Evolutionary conservation across 2,329 filamentous ascomycete species (phyloP).

Genomic region (Cercospora sp.): DNA sequence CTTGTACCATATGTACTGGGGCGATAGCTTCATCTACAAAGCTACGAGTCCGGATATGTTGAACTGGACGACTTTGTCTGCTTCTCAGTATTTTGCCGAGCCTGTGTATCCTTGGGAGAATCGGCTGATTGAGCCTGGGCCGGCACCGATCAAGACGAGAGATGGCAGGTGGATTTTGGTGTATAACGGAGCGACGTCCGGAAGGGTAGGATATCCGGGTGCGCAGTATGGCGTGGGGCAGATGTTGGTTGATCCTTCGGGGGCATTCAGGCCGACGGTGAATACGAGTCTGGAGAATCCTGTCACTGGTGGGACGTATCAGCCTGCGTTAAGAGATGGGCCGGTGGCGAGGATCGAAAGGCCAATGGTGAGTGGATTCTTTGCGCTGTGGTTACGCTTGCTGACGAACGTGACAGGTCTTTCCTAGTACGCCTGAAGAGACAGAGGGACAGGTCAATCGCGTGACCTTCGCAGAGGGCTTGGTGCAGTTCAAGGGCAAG

Average conservation of each 20-base stretch:
- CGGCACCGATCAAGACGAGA: conserved; percentile 39
- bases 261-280: conserved; percentile 19
- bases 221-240: conserved; percentile 39
- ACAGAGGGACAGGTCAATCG: conserved; percentile 37
- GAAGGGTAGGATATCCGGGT: conserved; percentile 32
- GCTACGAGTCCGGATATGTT: conserved; percentile 37
- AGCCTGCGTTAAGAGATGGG: conserved; percentile 28
- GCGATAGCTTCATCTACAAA: conserved; percentile 38
- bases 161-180: conserved; percentile 39
- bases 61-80: conserved; percentile 34
- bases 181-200: conserved; percentile 37
- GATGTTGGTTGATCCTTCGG: conserved; percentile 38
- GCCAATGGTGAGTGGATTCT: conserved; percentile 24
- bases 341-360: conserved; percentile 38
- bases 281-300: conserved; percentile 22
- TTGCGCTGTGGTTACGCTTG: not conserved
- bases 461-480: conserved; percentile 39
- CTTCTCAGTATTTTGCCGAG: conserved; percentile 29
- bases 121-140: conserved; percentile 38
- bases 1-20: conserved; percentile 41
- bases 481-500: conserved; percentile 38
- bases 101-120: conserved; percentile 38
- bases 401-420: conserved; percentile 14
- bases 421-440: conserved; percentile 33
- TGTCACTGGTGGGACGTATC: conserved; percentile 19